A percentile compares a stretch with the other conserved stretches of the same genome.
phyloP scores from a whole-genome alignment of 306 rosid genomes.

The Quercus robur region DNA sequence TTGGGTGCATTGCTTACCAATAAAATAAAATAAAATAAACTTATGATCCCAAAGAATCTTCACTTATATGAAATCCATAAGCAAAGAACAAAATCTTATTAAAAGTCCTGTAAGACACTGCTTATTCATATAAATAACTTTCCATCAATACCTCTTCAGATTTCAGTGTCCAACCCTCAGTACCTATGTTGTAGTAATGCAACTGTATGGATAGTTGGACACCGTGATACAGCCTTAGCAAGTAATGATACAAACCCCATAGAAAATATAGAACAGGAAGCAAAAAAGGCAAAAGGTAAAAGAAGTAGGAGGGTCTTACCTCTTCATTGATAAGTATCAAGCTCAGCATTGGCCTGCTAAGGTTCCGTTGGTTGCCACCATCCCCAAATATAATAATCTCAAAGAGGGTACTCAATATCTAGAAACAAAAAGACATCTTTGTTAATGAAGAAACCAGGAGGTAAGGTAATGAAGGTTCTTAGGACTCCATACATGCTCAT shows the following conservation, averaged over 20 bases:
- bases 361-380: slow-evolving; percentile 81
- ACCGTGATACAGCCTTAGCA: not conserved
- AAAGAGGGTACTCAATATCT: slow-evolving; percentile 64
- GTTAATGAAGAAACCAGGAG: not conserved
- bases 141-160: no score
- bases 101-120: no score
- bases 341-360: slow-evolving; percentile 87
- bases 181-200: not conserved
- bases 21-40: no score
- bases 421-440: slow-evolving; percentile 31
- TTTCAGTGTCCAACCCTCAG: no score
- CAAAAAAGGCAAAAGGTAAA: not conserved
- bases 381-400: slow-evolving; percentile 86
- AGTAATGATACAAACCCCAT: slow-evolving; percentile 3
- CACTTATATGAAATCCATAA: no score
- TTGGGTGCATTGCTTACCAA: no score
- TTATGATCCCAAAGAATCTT: no score
- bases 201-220: no score
- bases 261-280: not conserved
- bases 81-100: no score
- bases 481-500: no score
- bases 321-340: slow-evolving; percentile 77
- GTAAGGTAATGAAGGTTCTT: not conserved
- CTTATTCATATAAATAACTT: no score
- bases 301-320: slow-evolving; percentile 36